These are phyloP conservation scores for Colletotrichum godetiae DNA, from an alignment of 2,329 filamentous ascomycete genomes.

Conservation along the genomic window DNA sequence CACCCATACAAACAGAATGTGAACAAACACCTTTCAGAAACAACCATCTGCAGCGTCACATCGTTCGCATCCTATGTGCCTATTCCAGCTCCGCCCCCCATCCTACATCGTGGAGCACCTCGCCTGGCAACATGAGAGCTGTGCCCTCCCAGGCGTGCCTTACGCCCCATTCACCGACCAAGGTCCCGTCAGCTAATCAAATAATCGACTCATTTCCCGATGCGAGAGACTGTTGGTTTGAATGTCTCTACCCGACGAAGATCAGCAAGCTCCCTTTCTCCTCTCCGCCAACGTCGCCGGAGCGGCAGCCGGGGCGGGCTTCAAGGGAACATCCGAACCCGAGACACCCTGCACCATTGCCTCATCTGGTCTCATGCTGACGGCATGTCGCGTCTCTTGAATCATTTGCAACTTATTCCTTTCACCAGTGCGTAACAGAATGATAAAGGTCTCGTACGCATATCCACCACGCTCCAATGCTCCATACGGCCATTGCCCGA, in stretches of 20 bases:
- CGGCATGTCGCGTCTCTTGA: background rate
- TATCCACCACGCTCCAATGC: background rate
- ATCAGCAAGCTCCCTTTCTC: background rate
- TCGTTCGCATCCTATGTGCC: background rate
- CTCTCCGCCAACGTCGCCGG: background rate
- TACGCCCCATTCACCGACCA: background rate
- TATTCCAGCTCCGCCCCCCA: background rate
- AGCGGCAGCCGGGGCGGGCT: background rate
- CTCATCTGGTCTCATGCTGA: slow-evolving; percentile 5
- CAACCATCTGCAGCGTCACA: slow-evolving; percentile 1
- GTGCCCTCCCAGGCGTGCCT: slow-evolving; percentile 7
- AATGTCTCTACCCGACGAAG: background rate
- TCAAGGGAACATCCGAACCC: background rate
- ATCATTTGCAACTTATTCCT: background rate
- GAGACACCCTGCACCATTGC: background rate
- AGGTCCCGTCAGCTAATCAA: background rate
- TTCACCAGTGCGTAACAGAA: background rate
- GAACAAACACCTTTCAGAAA: background rate
- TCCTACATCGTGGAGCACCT: background rate
- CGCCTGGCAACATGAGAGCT: background rate
- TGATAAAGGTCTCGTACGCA: background rate
- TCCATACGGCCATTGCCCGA: background rate
- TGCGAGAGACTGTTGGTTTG: background rate
- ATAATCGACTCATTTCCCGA: background rate
- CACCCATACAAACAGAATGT: background rate